phyloP scores from a whole-genome alignment of 208 protist genomes.

The Spongospora subterranea region DNA sequence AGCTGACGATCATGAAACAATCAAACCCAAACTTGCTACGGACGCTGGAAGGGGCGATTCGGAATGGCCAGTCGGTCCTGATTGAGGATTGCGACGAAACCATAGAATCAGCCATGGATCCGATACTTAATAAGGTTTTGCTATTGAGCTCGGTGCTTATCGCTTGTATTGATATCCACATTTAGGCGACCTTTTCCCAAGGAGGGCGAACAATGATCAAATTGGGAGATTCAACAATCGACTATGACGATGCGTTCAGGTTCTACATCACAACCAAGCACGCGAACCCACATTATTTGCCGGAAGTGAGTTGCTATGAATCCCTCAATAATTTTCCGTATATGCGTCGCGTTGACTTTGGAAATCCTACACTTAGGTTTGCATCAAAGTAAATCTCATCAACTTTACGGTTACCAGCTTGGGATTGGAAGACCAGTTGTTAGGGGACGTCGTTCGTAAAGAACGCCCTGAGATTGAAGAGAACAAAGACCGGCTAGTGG shows the following conservation, averaged over 20 bases:
- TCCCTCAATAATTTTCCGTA: too few species aligned
- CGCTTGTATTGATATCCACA: neutral
- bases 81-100: constrained; percentile 92
- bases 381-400: constrained; percentile 80
- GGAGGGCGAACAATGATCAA: constrained; percentile 74
- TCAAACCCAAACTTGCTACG: constrained; percentile 85
- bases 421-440: constrained; percentile 79
- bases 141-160: constrained; percentile 9
- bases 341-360: too few species aligned
- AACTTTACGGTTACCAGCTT: constrained; percentile 82
- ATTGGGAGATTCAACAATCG: constrained; percentile 78
- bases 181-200: constrained; percentile 68
- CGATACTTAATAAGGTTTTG: constrained; percentile 78
- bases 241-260: constrained; percentile 78
- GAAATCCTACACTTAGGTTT: too few species aligned
- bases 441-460: constrained; percentile 72
- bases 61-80: constrained; percentile 86
- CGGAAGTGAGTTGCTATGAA: constrained; percentile 66
- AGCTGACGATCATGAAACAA: neutral
- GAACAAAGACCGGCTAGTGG: constrained; percentile 84
- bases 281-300: constrained; percentile 79
- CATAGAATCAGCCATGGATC: constrained; percentile 89
- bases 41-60: constrained; percentile 87
- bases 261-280: constrained; percentile 83
- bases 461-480: constrained; percentile 78